Percentiles rank a stretch among this genome's conserved stretches.
Evolutionary conservation across 495 filamentous ascomycete genomes (phyloP).

Genomic region (Schizothecium vesticola): DNA sequence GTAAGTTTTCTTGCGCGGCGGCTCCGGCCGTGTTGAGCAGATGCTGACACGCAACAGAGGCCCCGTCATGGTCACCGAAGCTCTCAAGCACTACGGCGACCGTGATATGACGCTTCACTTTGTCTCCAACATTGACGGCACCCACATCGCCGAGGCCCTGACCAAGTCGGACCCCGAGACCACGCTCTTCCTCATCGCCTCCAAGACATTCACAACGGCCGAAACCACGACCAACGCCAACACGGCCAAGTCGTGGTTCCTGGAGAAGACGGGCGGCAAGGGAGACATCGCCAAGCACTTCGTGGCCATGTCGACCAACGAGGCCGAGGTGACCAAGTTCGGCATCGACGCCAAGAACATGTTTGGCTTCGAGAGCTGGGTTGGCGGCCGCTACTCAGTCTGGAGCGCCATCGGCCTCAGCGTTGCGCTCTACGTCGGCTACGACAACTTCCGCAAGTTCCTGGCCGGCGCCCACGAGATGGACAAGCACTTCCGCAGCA

Average conservation of each 20-base stretch:
- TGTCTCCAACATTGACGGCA: constrained; percentile 98
- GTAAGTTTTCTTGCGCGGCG: constrained; percentile 47
- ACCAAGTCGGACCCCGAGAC: constrained; percentile 88
- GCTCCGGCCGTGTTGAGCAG: background rate
- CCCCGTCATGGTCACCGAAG: constrained; percentile 97
- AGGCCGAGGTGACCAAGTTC: constrained; percentile 91
- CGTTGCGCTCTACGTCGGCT: constrained; percentile 90
- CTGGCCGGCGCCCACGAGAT: constrained; percentile 91
- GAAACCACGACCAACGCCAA: constrained; percentile 97
- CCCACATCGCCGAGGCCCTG: constrained; percentile 92
- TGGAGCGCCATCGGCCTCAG: constrained; percentile 98
- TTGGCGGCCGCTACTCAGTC: constrained; percentile 94
- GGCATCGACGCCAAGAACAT: constrained; percentile 97
- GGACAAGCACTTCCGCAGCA: constrained; percentile 94
- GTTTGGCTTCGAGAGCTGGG: constrained; percentile 98
- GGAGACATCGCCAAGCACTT: constrained; percentile 98
- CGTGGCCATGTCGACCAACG: constrained; percentile 95
- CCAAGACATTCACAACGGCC: constrained; percentile 98
- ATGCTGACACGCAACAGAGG: constrained; percentile 50
- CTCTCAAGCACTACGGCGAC: constrained; percentile 87
- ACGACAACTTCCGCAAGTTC: constrained; percentile 96
- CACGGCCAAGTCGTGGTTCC: constrained; percentile 94
- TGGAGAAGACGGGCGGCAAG: constrained; percentile 64
- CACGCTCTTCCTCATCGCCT: constrained; percentile 93
- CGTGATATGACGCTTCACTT: constrained; percentile 86